Percentiles rank a stretch among this genome's conserved stretches.
Conservation (phyloP, 768 basidiomycete species). For the Lactarius pseudohatsudake region DNA sequence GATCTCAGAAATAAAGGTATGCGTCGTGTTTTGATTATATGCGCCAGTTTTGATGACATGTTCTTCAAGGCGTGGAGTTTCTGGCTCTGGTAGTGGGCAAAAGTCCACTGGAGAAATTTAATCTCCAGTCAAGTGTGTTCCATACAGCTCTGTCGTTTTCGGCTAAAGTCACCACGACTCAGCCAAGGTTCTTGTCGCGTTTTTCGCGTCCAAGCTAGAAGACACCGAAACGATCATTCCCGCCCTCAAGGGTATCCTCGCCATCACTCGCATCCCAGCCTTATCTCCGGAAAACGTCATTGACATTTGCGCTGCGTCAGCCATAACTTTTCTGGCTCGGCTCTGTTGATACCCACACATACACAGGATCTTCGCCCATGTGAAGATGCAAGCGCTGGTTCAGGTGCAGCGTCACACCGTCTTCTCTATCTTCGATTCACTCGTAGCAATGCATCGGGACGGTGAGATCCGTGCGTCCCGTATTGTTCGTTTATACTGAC, state of each 20-base stretch:
- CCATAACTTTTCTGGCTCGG: constrained; percentile 28
- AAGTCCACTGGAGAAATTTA: constrained; percentile 63
- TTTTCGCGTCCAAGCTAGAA: constrained; percentile 84
- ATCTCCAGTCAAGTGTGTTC: constrained; percentile 74
- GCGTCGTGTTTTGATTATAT: not conserved
- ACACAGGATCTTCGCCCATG: constrained; percentile 67
- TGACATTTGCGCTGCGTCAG: constrained; percentile 61
- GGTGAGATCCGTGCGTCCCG: constrained; percentile 32
- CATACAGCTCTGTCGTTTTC: not conserved
- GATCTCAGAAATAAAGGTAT: constrained; percentile 75
- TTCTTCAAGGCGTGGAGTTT: constrained; percentile 71
- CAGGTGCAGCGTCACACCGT: constrained; percentile 82
- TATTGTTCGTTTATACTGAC: constrained; percentile 5
- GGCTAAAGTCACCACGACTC: not conserved
- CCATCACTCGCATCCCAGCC: constrained; percentile 59
- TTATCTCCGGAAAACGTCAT: constrained; percentile 66
- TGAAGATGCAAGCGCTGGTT: constrained; percentile 78
- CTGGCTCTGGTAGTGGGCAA: constrained; percentile 67
- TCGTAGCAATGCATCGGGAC: constrained; percentile 70
- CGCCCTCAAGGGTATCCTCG: constrained; percentile 71
- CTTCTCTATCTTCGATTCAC: constrained; percentile 74
- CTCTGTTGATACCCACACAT: not conserved
- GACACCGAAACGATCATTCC: constrained; percentile 84
- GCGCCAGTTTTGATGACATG: not conserved
- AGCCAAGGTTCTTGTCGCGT: constrained; percentile 82